phyloP scores from a whole-genome alignment of 495 filamentous ascomycete species.

The Immersiella caudata region DNA sequence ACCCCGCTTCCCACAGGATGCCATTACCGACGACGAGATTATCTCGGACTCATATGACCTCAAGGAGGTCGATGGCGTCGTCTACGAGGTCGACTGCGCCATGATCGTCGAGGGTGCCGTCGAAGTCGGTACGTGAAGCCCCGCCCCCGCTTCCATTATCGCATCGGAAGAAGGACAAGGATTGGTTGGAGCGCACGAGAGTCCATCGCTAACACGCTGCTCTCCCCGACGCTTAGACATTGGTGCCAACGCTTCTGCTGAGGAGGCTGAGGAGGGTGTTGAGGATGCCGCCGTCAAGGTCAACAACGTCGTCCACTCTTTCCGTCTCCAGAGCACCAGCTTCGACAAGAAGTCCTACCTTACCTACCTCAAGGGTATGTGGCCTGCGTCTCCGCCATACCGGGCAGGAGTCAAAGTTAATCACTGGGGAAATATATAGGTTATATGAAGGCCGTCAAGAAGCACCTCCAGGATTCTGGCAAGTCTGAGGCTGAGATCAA shows the following conservation, averaged over 20 bases:
- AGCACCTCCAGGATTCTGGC: conserved; percentile 62
- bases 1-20: conserved; percentile 61
- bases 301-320: conserved; percentile 92
- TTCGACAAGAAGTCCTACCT: conserved; percentile 87
- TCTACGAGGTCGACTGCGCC: conserved; percentile 86
- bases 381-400: not conserved
- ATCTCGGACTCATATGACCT: conserved; percentile 90
- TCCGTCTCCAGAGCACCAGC: conserved; percentile 76
- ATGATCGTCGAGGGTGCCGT: conserved; percentile 79
- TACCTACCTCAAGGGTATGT: conserved; percentile 76
- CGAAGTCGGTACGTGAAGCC: conserved; percentile 66
- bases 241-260: conserved; percentile 96
- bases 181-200: not conserved
- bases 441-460: conserved; percentile 89
- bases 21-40: conserved; percentile 89
- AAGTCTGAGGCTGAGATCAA: conserved; percentile 66
- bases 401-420: conserved; percentile 6
- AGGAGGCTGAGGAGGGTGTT: conserved; percentile 73
- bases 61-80: conserved; percentile 71
- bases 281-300: conserved; percentile 75
- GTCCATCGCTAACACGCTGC: not conserved
- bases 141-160: not conserved
- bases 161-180: not conserved
- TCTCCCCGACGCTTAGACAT: conserved; percentile 76
- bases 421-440: conserved; percentile 44